Percentiles rank a stretch among this genome's conserved stretches.
Conservation (phyloP, 257 asterid species). For the Fraxinus anomala region DNA sequence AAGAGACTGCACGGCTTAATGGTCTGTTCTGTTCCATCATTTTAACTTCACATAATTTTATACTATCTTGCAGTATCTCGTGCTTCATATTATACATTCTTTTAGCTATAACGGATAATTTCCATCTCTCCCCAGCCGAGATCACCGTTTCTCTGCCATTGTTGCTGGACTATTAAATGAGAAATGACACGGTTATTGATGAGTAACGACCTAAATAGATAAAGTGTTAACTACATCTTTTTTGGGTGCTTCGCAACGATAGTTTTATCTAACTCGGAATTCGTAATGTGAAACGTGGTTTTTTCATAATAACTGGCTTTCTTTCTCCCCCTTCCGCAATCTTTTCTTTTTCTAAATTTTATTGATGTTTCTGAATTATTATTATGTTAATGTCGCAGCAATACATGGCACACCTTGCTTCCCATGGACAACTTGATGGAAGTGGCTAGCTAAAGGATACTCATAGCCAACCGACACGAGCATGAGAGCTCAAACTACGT, state of each 20-base stretch:
- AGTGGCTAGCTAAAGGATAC: slow-evolving; percentile 53
- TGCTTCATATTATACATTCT: too few relatives aligned
- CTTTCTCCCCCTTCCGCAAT: neutral
- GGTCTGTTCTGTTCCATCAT: too few relatives aligned
- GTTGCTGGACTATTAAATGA: too few relatives aligned
- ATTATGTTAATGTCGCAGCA: slow-evolving; percentile 45
- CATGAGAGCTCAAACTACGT: neutral
- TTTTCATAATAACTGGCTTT: neutral
- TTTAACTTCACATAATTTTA: too few relatives aligned
- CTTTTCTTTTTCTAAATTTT: neutral
- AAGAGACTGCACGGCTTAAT: too few relatives aligned
- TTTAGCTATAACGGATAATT: too few relatives aligned
- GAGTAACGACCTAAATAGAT: too few relatives aligned
- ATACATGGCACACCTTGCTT: slow-evolving; percentile 90
- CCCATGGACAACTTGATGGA: slow-evolving; percentile 81
- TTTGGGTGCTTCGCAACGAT: neutral
- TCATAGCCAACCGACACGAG: neutral
- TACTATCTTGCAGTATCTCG: too few relatives aligned
- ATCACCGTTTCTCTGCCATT: too few relatives aligned
- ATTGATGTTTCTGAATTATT: neutral
- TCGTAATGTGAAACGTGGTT: neutral
- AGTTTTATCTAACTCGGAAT: neutral
- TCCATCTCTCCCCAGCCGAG: too few relatives aligned
- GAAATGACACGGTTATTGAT: too few relatives aligned
- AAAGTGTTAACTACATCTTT: too few relatives aligned